Percentiles rank a stretch among this genome's conserved stretches.
Conservation (phyloP, 495 filamentous ascomycete species). For the Podospora sp. region DNA sequence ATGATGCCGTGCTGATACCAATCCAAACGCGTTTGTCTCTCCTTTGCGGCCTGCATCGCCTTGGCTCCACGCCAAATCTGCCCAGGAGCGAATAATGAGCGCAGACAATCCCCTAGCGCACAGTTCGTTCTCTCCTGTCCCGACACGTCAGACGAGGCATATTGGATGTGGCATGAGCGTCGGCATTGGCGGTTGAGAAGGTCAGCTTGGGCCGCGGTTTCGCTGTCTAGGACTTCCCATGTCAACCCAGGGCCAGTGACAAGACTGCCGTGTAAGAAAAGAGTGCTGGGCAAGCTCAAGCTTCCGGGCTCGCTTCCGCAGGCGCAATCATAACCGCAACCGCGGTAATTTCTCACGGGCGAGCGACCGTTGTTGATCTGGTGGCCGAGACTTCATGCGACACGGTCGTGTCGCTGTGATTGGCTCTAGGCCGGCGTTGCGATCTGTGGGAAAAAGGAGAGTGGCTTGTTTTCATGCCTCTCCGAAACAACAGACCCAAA, state of each 20-base stretch:
- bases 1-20: not conserved
- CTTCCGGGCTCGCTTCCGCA: constrained; percentile 6
- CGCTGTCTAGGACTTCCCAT: too few relatives aligned
- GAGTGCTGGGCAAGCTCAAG: not conserved
- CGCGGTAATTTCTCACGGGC: constrained; percentile 16
- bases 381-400: constrained; percentile 15
- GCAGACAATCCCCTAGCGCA: not conserved
- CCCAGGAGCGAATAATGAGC: not conserved
- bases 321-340: constrained; percentile 7
- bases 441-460: constrained; percentile 31
- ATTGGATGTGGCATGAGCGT: not conserved
- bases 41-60: not conserved
- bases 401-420: constrained; percentile 16
- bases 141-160: constrained; percentile 12
- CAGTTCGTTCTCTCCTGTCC: not conserved
- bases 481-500: not conserved
- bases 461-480: constrained; percentile 8
- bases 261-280: too few relatives aligned
- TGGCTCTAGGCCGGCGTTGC: constrained; percentile 16
- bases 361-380: constrained; percentile 5
- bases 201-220: too few relatives aligned
- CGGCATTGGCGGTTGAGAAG: not conserved
- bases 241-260: not conserved
- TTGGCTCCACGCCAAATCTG: not conserved
- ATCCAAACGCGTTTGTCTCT: not conserved